Evolutionary conservation across 2,329 filamentous ascomycete genomes (phyloP).

Genomic region (Mollisiaceae sp.): DNA sequence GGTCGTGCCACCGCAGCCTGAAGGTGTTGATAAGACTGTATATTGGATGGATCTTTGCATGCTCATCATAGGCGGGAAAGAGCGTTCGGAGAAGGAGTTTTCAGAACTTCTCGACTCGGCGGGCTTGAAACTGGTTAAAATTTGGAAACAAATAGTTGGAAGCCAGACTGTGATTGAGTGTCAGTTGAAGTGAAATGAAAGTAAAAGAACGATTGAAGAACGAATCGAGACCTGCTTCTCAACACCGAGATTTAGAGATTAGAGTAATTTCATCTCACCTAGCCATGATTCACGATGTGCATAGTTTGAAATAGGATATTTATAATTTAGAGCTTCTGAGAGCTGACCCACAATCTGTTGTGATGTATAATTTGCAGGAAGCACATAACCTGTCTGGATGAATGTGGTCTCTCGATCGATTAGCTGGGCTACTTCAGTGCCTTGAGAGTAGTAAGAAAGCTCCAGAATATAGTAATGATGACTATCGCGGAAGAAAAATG

Average conservation of each 20-base stretch:
- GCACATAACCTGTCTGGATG: too few relatives aligned
- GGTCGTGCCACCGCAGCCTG: constrained; percentile 38
- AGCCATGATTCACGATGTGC: too few relatives aligned
- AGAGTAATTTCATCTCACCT: neutral
- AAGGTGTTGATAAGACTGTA: constrained; percentile 37
- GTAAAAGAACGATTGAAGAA: neutral
- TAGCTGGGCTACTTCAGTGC: too few relatives aligned
- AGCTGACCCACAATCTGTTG: too few relatives aligned
- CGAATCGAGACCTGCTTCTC: neutral
- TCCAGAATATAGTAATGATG: too few relatives aligned
- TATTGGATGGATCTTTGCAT: constrained; percentile 46
- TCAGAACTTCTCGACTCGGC: constrained; percentile 20
- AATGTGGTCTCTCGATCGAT: too few relatives aligned
- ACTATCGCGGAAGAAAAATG: too few relatives aligned
- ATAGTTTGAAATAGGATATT: too few relatives aligned
- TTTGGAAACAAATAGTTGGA: constrained; percentile 26
- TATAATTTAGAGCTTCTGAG: too few relatives aligned
- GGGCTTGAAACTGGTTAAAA: constrained; percentile 28
- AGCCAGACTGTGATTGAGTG: constrained; percentile 29
- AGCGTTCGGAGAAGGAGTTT: constrained; percentile 40
- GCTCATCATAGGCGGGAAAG: constrained; percentile 40
- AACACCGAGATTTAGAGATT: neutral
- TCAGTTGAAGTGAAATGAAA: neutral
- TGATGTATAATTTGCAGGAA: too few relatives aligned
- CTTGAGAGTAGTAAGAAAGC: too few relatives aligned